Base-by-base conservation (phyloP, 2,329 filamentous ascomycete genomes). In the Sclerotinia subarctica region DNA sequence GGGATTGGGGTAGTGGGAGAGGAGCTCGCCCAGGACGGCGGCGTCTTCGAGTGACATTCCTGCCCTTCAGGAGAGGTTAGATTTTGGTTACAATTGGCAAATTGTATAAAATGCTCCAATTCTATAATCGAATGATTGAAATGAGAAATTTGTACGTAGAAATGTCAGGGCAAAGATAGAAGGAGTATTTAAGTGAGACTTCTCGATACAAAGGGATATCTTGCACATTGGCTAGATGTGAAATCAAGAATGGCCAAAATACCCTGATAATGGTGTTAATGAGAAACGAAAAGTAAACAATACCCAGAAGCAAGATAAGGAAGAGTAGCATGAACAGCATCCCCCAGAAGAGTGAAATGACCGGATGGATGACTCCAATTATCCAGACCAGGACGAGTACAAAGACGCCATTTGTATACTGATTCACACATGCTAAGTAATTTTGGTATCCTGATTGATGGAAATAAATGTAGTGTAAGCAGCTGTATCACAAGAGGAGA, bases 281-380 rank as follows among this genome's bases (percentile, higher is more conserved):
- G 15, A 7, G n/a, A 58, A 46, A 5, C 1, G 24, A 3, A 35
- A 58, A 60, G 6, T 4, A 6, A 7, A 47, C 15, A 21, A 64
- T 62, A 62, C 59, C 59, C 82, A 8, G 78, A 81, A 2, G 85
- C 85, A 0, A 88, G 79, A 73, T 90, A 90, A 0, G 88, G 88
- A 0, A 90, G 79, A 0, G 86, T 89, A 0, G 88, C 86, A 70
- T 90, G 87, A 2, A 86, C 86, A 0, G 87, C 85, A 72, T 90
- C 88, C 0, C 88, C 88, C 0, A 90, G 79, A 73, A 90, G 81
- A 0, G 85, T 84, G 72, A 88, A 87, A 0, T 83, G 78, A 0
- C 82, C 86, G 0, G 81, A 83, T 0, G 82, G 77, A 70, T 89
- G 83, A 0, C 81, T 84, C 87, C 88, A 90, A 1, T 79, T 78